phyloP scores from a whole-genome alignment of 805 yeast species.

The Pichia cephalocereana region DNA sequence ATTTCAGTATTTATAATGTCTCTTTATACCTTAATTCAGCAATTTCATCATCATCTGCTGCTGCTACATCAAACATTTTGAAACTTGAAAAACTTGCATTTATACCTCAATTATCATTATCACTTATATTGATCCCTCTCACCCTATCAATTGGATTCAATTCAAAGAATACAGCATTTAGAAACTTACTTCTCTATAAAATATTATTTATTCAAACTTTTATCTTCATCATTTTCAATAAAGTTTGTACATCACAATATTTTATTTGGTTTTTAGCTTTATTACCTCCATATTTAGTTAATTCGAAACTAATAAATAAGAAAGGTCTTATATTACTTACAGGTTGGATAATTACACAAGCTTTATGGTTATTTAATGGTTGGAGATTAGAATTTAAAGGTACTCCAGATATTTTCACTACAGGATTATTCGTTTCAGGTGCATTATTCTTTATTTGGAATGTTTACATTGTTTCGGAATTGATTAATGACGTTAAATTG shows the following conservation, averaged over 20 bases:
- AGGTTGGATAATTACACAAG: slow-evolving; percentile 69
- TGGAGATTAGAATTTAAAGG: slow-evolving; percentile 79
- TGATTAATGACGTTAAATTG: slow-evolving; percentile 13
- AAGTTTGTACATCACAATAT: slow-evolving; percentile 89
- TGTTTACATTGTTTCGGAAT: slow-evolving; percentile 11
- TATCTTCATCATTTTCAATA: slow-evolving; percentile 68
- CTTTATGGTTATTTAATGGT: slow-evolving; percentile 68
- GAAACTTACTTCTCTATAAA: slow-evolving; percentile 25
- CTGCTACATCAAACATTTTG: background rate
- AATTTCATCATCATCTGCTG: slow-evolving; percentile 19
- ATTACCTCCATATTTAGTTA: slow-evolving; percentile 60
- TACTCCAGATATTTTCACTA: slow-evolving; percentile 22
- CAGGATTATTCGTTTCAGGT: slow-evolving; percentile 20
- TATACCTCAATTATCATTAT: slow-evolving; percentile 60
- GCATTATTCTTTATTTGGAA: slow-evolving; percentile 22
- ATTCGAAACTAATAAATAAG: slow-evolving; percentile 28
- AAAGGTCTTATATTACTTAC: slow-evolving; percentile 35
- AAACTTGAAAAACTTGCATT: slow-evolving; percentile 50
- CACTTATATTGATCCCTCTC: slow-evolving; percentile 52
- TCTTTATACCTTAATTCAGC: slow-evolving; percentile 55
- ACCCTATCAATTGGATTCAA: slow-evolving; percentile 21
- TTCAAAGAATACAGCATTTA: slow-evolving; percentile 19
- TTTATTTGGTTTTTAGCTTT: slow-evolving; percentile 90
- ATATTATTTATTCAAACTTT: slow-evolving; percentile 70
- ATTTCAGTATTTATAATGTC: slow-evolving; percentile 81